Evolutionary conservation across 768 basidiomycete genomes (phyloP), one percentile per base, ranked within the genome.

Genomic region (Chlorophyllum brunneum): DNA sequence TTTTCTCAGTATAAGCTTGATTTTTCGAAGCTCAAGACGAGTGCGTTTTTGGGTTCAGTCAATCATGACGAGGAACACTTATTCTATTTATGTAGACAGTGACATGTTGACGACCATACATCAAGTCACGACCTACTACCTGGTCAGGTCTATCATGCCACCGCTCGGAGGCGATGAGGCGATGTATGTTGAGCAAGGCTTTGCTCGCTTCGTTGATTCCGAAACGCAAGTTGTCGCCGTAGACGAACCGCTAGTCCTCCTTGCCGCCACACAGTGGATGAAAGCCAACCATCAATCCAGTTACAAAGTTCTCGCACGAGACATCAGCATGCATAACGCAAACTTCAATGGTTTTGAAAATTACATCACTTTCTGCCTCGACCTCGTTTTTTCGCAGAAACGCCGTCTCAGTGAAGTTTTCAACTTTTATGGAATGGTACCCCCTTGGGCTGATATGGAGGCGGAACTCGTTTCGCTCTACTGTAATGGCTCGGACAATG

Each of bases 331-430:
- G 0, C 64, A 71, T 15, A 30, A 67, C 2, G 58, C 60, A 5
- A 43, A 48, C 5, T 71, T 67, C 5, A 77, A 77, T 44, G 75
- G 75, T 1, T 72, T 74, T 54, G 74, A 77, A 54, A 73, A 74
- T 54, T 76, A 72, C 52, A 53, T 77, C 15, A 71, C 70, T 2
- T 71, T 72, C 54, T 74, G 71, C 47, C 57, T 75, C 18, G 68
- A 69, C 56, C 59, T 71, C 45, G 57, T 70, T 13, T 74, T 74
- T 44, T 65, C 68, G 5, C 48, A 59, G 42, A 59, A 54, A 18
- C 63, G 61, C 27, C 62, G 59, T 2, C 26, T 71, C 13, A 65
- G 64, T 33, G 69, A 75, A 6, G 61, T 75, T 0, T 75, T 77
- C 51, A 48, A 58, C 13, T 76, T 75, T 40, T 34, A 43, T 48